Evolutionary conservation across 2,329 filamentous ascomycete genomes (phyloP).

Genomic region (Ilyonectria robusta): DNA sequence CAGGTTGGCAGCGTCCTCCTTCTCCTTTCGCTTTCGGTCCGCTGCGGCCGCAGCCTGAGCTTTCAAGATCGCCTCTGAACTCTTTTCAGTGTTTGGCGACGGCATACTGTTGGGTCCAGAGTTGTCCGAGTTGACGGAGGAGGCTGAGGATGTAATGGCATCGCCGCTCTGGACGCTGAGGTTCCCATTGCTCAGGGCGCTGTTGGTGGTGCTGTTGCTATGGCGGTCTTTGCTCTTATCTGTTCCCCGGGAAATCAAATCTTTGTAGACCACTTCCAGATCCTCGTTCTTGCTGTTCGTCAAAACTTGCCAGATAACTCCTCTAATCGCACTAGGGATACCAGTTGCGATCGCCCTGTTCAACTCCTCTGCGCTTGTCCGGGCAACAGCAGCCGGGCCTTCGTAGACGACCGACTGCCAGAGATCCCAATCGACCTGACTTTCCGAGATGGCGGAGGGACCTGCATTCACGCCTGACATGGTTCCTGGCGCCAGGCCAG

Average conservation of each 20-base stretch:
- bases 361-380: constrained; percentile 89
- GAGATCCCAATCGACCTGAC: constrained; percentile 96
- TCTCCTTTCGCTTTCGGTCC: constrained; percentile 83
- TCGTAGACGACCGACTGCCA: constrained; percentile 98
- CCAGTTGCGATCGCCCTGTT: constrained; percentile 92
- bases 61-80: constrained; percentile 75
- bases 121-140: constrained; percentile 84
- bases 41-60: constrained; percentile 74
- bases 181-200: constrained; percentile 67
- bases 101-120: constrained; percentile 73
- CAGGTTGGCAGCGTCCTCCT: constrained; percentile 81
- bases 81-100: constrained; percentile 73
- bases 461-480: constrained; percentile 85
- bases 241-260: constrained; percentile 83
- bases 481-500: constrained; percentile 84
- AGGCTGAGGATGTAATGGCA: constrained; percentile 81
- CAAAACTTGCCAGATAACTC: constrained; percentile 98
- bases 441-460: constrained; percentile 77
- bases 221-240: constrained; percentile 80
- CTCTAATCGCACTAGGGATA: constrained; percentile 94
- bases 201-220: constrained; percentile 67
- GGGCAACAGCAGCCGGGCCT: constrained; percentile 88
- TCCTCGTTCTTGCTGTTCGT: constrained; percentile 96
- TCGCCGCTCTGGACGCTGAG: constrained; percentile 74
- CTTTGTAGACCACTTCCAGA: constrained; percentile 87